Evolutionary conservation across 768 basidiomycete genomes (phyloP).

Genomic region (Trametes elegans): DNA sequence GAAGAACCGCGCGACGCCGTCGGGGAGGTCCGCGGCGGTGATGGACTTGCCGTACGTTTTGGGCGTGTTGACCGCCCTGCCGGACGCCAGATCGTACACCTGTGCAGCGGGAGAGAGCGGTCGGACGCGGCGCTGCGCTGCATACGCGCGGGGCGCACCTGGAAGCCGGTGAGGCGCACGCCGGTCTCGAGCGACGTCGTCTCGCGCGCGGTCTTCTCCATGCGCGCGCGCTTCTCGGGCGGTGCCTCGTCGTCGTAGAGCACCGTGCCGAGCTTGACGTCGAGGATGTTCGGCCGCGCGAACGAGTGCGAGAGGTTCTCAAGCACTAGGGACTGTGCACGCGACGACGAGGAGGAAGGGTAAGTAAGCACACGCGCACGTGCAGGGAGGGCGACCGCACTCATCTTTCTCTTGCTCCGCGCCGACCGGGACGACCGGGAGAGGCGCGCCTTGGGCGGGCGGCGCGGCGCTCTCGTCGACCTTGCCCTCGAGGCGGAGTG

Average conservation of each 20-base stretch:
- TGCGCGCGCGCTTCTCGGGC: conserved; percentile 78
- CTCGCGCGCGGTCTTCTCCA: conserved; percentile 64
- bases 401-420: conserved; percentile 44
- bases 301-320: conserved; percentile 80
- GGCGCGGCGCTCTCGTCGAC: conserved; percentile 37
- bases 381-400: conserved; percentile 21
- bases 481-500: conserved; percentile 68
- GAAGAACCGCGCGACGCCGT: conserved; percentile 81
- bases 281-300: conserved; percentile 80
- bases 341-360: neutral
- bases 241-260: conserved; percentile 67
- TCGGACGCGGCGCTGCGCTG: neutral
- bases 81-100: conserved; percentile 69
- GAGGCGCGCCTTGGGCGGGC: conserved; percentile 7
- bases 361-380: neutral
- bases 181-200: conserved; percentile 80
- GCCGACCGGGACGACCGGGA: conserved; percentile 17
- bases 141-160: conserved; percentile 52
- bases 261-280: conserved; percentile 90
- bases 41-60: conserved; percentile 81
- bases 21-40: conserved; percentile 61
- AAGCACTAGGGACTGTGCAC: conserved; percentile 69
- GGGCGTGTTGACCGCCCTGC: conserved; percentile 57
- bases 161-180: conserved; percentile 84
- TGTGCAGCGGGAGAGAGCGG: conserved; percentile 27